Conservation (phyloP, 768 basidiomycete genomes). For the Rhodotorula babjevae region DNA sequence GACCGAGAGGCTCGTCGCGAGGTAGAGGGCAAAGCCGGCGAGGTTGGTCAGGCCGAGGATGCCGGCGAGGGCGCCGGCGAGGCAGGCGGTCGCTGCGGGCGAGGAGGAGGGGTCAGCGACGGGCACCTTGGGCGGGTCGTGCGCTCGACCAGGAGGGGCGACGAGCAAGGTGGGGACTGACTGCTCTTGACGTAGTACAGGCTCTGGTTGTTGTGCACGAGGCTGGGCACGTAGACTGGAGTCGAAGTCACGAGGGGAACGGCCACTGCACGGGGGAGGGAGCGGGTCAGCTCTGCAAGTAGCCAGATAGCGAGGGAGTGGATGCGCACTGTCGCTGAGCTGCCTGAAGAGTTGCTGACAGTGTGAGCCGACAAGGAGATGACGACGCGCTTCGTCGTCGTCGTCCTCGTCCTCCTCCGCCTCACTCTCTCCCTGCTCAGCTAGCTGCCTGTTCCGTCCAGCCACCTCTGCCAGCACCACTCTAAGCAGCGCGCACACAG, state of each 20-base stretch:
- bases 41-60: conserved; percentile 36
- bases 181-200: conserved; percentile 39
- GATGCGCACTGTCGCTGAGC: too few relatives aligned
- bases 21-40: conserved; percentile 30
- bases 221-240: conserved; percentile 26
- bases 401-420: too few relatives aligned
- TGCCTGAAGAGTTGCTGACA: too few relatives aligned
- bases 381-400: background rate
- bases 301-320: too few relatives aligned
- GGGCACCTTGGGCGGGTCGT: too few relatives aligned
- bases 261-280: background rate
- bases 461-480: background rate
- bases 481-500: background rate
- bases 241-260: background rate
- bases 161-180: background rate
- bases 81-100: conserved; percentile 23
- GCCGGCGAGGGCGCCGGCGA: conserved; percentile 29
- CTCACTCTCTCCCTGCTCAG: too few relatives aligned
- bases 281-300: too few relatives aligned
- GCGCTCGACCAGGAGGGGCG: too few relatives aligned
- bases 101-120: too few relatives aligned
- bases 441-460: background rate
- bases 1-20: conserved; percentile 13
- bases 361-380: too few relatives aligned
- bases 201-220: conserved; percentile 13